Percentiles rank a stretch among this genome's conserved stretches.
phyloP scores from a whole-genome alignment of 2,329 filamentous ascomycete species.

The Hypoxylon rubiginosum region DNA sequence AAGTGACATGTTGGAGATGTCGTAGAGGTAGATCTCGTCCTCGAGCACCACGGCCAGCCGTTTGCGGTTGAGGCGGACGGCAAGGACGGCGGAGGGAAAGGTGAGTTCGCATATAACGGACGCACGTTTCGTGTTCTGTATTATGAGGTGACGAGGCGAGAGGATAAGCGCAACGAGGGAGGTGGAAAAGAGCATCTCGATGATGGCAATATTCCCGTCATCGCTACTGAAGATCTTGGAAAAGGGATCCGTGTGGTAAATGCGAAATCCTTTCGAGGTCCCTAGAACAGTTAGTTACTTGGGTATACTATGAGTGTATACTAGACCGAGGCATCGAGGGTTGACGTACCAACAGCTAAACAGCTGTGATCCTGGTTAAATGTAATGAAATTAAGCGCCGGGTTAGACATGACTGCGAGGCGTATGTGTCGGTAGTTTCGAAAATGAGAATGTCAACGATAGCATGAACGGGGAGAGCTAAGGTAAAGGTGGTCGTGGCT shows the following conservation, averaged over 20 bases:
- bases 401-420: constrained; percentile 69
- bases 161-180: constrained; percentile 94
- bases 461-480: not conserved
- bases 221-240: constrained; percentile 94
- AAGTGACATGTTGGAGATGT: constrained; percentile 98
- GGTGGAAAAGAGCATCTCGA: constrained; percentile 99
- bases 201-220: constrained; percentile 93
- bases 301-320: constrained; percentile 23
- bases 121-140: constrained; percentile 90
- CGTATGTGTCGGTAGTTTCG: not conserved
- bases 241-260: constrained; percentile 97
- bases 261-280: constrained; percentile 93
- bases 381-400: constrained; percentile 95
- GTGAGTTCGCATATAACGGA: constrained; percentile 98
- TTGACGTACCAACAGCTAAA: constrained; percentile 85
- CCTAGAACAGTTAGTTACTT: constrained; percentile 62
- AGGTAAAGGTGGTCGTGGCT: constrained; percentile 3
- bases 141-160: constrained; percentile 91
- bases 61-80: constrained; percentile 94
- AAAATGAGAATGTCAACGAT: too few relatives aligned
- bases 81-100: constrained; percentile 95
- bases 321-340: constrained; percentile 12
- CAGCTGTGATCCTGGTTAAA: constrained; percentile 99
- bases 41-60: constrained; percentile 93
- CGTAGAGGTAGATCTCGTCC: constrained; percentile 97